Evolutionary conservation across 2,329 filamentous ascomycete genomes (phyloP).

Genomic region (Scedosporium dehoogii): DNA sequence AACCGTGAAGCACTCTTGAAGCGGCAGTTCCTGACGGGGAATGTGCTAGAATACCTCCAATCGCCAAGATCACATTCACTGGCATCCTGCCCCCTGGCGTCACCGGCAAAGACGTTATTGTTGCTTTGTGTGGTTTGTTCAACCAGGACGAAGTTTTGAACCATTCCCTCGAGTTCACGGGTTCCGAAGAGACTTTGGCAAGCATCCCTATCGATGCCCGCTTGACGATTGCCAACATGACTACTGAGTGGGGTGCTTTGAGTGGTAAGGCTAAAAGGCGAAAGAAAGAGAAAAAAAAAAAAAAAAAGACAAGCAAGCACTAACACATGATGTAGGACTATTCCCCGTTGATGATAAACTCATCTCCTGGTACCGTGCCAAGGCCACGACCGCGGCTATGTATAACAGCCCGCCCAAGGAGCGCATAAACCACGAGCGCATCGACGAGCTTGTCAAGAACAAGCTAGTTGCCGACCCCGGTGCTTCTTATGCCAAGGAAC

Average conservation of each 20-base stretch:
- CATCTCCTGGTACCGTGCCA: constrained; percentile 63
- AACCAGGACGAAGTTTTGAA: constrained; percentile 83
- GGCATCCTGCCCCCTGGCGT: constrained; percentile 70
- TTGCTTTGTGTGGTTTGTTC: constrained; percentile 79
- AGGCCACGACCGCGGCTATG: constrained; percentile 64
- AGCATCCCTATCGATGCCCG: constrained; percentile 65
- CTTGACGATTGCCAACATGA: constrained; percentile 71
- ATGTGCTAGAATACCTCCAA: constrained; percentile 43
- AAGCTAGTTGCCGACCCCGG: constrained; percentile 61
- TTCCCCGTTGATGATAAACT: constrained; percentile 75
- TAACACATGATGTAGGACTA: constrained; percentile 9
- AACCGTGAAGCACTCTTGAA: no score
- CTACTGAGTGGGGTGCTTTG: constrained; percentile 70
- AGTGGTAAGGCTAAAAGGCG: constrained; percentile 13
- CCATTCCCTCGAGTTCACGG: constrained; percentile 80
- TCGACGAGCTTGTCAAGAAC: constrained; percentile 64
- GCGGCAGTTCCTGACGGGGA: no score
- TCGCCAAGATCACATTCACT: constrained; percentile 69
- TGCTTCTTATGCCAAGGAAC: constrained; percentile 71
- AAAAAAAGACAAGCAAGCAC: no score
- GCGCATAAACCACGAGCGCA: constrained; percentile 60
- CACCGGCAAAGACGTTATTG: constrained; percentile 88
- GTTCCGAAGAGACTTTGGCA: constrained; percentile 64
- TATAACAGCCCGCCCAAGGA: constrained; percentile 36
- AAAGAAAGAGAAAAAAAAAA: no score